phyloP scores from a whole-genome alignment of 2,329 filamentous ascomycete species.

The Alternaria sp. region DNA sequence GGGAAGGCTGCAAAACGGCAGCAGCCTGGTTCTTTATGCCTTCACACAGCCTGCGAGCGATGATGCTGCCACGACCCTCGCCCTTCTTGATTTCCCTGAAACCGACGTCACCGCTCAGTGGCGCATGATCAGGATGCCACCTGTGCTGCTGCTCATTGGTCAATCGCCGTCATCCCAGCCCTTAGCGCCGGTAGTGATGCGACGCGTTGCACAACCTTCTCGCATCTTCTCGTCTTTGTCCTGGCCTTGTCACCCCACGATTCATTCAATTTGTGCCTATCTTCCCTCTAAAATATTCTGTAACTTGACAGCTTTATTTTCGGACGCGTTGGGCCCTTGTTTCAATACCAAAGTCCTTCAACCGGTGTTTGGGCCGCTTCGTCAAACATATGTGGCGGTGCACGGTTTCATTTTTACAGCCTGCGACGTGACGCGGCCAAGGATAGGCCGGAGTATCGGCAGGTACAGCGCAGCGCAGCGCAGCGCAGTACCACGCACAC shows the following conservation, averaged over 20 bases:
- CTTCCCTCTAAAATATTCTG: slow-evolving; percentile 9
- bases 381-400: slow-evolving; percentile 29
- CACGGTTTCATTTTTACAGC: slow-evolving; percentile 15
- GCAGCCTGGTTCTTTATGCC: slow-evolving; percentile 29
- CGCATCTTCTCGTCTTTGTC: slow-evolving; percentile 12
- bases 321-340: slow-evolving; percentile 5
- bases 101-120: slow-evolving; percentile 22
- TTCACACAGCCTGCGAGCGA: slow-evolving; percentile 16
- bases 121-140: slow-evolving; percentile 23
- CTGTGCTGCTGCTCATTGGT: slow-evolving; percentile 23
- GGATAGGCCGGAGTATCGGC: slow-evolving; percentile 23
- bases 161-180: background rate
- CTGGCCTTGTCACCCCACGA: slow-evolving; percentile 4
- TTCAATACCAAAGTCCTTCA: slow-evolving; percentile 5
- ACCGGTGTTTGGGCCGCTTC: slow-evolving; percentile 10
- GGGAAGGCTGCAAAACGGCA: slow-evolving; percentile 2
- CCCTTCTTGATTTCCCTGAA: slow-evolving; percentile 12
- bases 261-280: background rate
- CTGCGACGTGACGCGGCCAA: slow-evolving; percentile 24
- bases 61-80: slow-evolving; percentile 31
- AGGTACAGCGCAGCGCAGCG: background rate
- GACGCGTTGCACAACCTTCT: slow-evolving; percentile 19
- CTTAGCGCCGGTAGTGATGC: slow-evolving; percentile 16
- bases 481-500: background rate
- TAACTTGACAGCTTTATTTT: slow-evolving; percentile 10